Evolutionary conservation across 257 asterid species (phyloP).

Genomic region (Buddleja alternifolia): DNA sequence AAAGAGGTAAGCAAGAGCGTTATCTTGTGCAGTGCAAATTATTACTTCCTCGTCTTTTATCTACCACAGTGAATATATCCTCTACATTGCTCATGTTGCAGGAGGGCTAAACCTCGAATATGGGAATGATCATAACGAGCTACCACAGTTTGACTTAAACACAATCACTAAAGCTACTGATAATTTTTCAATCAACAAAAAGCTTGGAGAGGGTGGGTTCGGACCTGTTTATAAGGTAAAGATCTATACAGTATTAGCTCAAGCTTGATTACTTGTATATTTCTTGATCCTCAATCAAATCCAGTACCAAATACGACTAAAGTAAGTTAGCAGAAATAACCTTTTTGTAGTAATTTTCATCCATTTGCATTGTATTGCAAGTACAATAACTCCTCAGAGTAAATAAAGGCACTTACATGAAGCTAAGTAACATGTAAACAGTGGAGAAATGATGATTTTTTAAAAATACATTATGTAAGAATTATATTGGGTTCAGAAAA

Average conservation of each 20-base stretch:
- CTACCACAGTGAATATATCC: background rate
- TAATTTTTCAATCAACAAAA: slow-evolving; percentile 34
- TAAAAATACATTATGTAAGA: background rate
- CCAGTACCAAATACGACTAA: too few species aligned
- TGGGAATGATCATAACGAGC: background rate
- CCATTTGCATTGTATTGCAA: too few species aligned
- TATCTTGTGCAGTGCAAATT: background rate
- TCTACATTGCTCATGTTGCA: slow-evolving; percentile 1
- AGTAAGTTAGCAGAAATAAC: too few species aligned
- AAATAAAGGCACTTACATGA: too few species aligned
- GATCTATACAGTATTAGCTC: background rate
- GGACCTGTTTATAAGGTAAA: slow-evolving; percentile 45
- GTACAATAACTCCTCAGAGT: too few species aligned
- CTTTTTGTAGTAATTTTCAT: too few species aligned
- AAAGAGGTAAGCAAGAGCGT: background rate
- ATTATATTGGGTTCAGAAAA: background rate
- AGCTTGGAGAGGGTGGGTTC: slow-evolving; percentile 41
- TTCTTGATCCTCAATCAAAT: too few species aligned
- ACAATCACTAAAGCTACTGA: slow-evolving; percentile 34
- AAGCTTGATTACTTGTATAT: too few species aligned
- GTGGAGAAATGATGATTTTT: too few species aligned
- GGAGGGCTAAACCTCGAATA: background rate
- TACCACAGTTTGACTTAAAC: slow-evolving; percentile 35
- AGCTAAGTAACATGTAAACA: too few species aligned
- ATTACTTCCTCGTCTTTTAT: background rate